Evolutionary conservation across 495 filamentous ascomycete genomes (phyloP), one percentile per base, ranked within the genome.

Genomic region (Aspergillus haitiensis): DNA sequence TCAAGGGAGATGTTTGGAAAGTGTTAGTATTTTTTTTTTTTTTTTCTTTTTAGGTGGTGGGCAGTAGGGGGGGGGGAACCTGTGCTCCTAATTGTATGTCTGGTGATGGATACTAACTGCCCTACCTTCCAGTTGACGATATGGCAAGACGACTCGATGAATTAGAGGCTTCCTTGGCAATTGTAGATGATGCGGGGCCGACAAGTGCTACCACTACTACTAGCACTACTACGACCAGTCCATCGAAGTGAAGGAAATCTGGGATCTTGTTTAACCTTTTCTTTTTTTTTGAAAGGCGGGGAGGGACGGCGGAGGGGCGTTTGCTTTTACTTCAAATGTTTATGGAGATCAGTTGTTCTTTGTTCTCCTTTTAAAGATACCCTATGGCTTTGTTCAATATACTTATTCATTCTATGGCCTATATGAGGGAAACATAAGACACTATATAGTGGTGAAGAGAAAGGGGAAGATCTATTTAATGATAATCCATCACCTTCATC

Each of bases 71-170:
- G 40, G 37, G n/a, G 21, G 21, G 21, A 3, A 27, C 21, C 3
- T 27, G 21, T 27, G 3, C 21, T 27, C 1, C 1, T 27, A 27
- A 27, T 27, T 27, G 21, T 27, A 27, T 27, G 21, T 27, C 21
- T 3, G 21, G 3, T 54, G n/a, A 52, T 27, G 36, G 7, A 47
- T 47, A 16, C 49, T 56, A n/a, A 39, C 32, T 32, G 35, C 4
- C 52, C 49, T 57, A 55, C 53, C 21, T 42, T 18, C 39, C 62
- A 97, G 92, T 98, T 86, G 93, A 98, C 66, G 94, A 97, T 56
- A 97, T 98, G 93, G 87, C 91, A 11, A 81, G 87, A 59, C 88
- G 93, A 15, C 75, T 98, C 5, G 93, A 98, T 69, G 90, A 88
- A 51, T 83, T 98, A 36, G 93, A 98, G 72, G 80, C 88, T 44